phyloP scores from a whole-genome alignment of 2,329 filamentous ascomycete genomes.

The Xylariaceae sp. region DNA sequence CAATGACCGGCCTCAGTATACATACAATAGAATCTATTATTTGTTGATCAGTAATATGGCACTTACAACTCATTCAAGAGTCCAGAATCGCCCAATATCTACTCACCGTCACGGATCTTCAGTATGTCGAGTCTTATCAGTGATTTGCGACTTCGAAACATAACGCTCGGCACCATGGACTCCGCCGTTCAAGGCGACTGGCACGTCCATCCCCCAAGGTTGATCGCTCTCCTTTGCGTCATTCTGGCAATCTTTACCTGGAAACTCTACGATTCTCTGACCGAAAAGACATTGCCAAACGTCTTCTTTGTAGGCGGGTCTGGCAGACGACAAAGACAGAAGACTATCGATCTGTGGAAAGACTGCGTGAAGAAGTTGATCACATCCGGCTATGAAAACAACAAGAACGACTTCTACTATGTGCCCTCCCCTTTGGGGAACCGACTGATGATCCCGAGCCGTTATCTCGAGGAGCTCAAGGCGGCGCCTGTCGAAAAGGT shows the following conservation, averaged over 20 bases:
- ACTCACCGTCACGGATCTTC: too few species aligned
- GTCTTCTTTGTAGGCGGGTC: background rate
- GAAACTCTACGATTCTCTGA: background rate
- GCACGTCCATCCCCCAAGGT: too few species aligned
- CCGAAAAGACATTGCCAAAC: background rate
- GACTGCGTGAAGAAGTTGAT: background rate
- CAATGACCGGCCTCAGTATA: too few species aligned
- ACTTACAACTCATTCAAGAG: too few species aligned
- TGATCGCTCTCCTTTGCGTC: too few species aligned
- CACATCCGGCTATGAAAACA: background rate
- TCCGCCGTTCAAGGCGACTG: too few species aligned
- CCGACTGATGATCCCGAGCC: background rate
- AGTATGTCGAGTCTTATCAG: too few species aligned
- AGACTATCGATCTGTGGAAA: background rate
- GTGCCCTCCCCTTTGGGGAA: background rate
- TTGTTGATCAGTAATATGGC: too few species aligned
- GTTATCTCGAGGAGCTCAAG: background rate
- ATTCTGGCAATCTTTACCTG: background rate
- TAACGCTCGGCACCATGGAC: too few species aligned
- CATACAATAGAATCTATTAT: too few species aligned
- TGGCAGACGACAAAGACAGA: background rate
- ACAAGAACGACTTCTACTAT: background rate
- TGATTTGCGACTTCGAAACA: too few species aligned
- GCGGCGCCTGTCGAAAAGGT: background rate
- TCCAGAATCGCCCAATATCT: too few species aligned